Percentiles rank a stretch among this genome's conserved stretches.
phyloP scores from a whole-genome alignment of 495 filamentous ascomycete species.

The Niebla homalea region DNA sequence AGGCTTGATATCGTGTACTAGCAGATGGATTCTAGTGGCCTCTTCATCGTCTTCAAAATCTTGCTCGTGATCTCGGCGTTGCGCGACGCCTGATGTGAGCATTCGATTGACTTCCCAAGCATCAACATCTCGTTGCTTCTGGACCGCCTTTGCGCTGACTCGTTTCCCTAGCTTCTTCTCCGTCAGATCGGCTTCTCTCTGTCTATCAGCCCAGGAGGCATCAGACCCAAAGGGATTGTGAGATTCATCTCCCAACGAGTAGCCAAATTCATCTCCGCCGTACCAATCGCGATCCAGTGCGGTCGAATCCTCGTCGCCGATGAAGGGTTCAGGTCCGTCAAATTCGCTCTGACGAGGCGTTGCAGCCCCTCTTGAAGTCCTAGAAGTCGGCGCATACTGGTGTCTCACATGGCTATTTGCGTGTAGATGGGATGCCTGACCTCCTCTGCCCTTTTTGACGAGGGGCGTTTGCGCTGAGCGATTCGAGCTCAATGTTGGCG shows the following conservation, averaged over 20 bases:
- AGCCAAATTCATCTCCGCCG: conserved; percentile 60
- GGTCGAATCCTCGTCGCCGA: conserved; percentile 34
- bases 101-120: conserved; percentile 98
- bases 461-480: conserved; percentile 19
- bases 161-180: conserved; percentile 62
- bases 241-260: conserved; percentile 66
- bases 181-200: conserved; percentile 53
- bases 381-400: conserved; percentile 33
- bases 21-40: conserved; percentile 73
- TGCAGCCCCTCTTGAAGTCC: conserved; percentile 29
- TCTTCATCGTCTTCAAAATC: conserved; percentile 92
- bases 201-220: conserved; percentile 53
- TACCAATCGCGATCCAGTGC: conserved; percentile 89
- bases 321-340: conserved; percentile 36
- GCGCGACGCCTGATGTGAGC: conserved; percentile 91
- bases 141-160: conserved; percentile 56
- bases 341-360: conserved; percentile 38
- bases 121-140: conserved; percentile 88
- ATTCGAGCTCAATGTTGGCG: conserved; percentile 25
- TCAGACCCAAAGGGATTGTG: conserved; percentile 59
- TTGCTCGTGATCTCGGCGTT: conserved; percentile 63
- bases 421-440: conserved; percentile 19
- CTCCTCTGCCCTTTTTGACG: conserved; percentile 19
- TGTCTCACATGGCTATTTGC: conserved; percentile 19
- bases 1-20: conserved; percentile 88